A percentile compares a stretch with the other conserved stretches of the same genome.
Evolutionary conservation across 2,329 filamentous ascomycete genomes (phyloP).

Genomic region (Tolypocladium sp.): DNA sequence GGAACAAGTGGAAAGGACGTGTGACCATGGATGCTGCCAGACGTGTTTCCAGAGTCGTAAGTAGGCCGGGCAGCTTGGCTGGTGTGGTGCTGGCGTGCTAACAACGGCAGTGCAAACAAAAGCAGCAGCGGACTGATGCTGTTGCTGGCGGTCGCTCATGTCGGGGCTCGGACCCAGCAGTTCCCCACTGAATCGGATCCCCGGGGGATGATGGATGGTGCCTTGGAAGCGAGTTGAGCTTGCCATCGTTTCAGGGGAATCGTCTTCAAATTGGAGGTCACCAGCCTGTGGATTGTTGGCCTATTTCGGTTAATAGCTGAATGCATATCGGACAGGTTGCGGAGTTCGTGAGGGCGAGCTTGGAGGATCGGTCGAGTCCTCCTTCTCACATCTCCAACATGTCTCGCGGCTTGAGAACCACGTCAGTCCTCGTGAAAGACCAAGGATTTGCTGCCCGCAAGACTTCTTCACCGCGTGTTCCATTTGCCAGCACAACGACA

Average conservation of each 20-base stretch:
- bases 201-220: neutral
- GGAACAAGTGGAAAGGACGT: conserved; percentile 30
- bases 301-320: neutral
- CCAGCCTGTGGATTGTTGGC: neutral
- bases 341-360: neutral
- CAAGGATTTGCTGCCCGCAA: neutral
- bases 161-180: neutral
- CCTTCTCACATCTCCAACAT: neutral
- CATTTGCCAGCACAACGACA: no score
- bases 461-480: neutral
- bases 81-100: neutral
- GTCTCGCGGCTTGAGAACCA: neutral
- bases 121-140: neutral
- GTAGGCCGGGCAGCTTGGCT: conserved; percentile 10
- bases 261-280: neutral
- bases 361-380: neutral
- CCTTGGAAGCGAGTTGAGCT: neutral
- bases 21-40: conserved; percentile 44
- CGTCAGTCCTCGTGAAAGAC: neutral
- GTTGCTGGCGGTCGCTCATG: neutral
- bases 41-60: conserved; percentile 35
- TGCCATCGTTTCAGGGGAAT: neutral
- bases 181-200: neutral
- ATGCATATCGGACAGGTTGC: neutral
- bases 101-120: neutral